Percentiles rank a stretch among this genome's conserved stretches.
Evolutionary conservation across 208 protist species (phyloP).

Genomic region (Zelonia costaricensis): DNA sequence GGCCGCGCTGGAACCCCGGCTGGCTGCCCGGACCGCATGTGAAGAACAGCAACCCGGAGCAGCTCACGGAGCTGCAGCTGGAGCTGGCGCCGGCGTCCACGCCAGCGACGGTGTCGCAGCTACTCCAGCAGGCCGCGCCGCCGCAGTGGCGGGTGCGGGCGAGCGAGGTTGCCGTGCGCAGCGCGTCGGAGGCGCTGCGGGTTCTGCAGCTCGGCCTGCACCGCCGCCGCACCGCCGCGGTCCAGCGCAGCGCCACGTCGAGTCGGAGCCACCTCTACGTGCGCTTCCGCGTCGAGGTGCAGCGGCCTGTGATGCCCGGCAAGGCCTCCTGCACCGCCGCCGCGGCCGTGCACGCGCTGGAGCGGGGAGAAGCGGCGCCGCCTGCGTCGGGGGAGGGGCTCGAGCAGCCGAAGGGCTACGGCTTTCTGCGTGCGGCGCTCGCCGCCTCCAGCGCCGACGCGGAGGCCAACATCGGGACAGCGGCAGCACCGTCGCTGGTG

Average conservation of each 20-base stretch:
- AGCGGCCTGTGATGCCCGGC: constrained; percentile 11
- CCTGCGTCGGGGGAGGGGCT: background rate
- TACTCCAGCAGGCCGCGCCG: constrained; percentile 5
- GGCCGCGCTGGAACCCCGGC: constrained; percentile 28
- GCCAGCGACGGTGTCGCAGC: constrained; percentile 11
- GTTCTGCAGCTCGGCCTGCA: constrained; percentile 22
- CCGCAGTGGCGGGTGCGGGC: constrained; percentile 28
- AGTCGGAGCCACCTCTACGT: constrained; percentile 40
- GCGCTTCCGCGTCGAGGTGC: constrained; percentile 27
- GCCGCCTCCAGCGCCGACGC: background rate
- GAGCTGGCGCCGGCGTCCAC: constrained; percentile 19
- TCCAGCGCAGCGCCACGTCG: constrained; percentile 22
- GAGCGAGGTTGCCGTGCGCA: constrained; percentile 27
- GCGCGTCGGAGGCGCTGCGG: constrained; percentile 17
- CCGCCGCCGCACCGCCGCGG: constrained; percentile 25
- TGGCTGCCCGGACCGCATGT: constrained; percentile 22
- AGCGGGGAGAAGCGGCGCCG: background rate
- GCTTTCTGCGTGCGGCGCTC: constrained; percentile 18
- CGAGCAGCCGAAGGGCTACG: constrained; percentile 23
- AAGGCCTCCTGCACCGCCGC: constrained; percentile 14
- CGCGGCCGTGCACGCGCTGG: background rate
- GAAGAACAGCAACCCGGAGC: constrained; percentile 27
- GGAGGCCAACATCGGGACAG: background rate
- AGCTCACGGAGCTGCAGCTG: constrained; percentile 30
- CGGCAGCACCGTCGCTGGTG: constrained; percentile 6